Evolutionary conservation across 768 basidiomycete genomes (phyloP), one percentile per base, ranked within the genome.

Genomic region (Agaricus sinodeliciosus): DNA sequence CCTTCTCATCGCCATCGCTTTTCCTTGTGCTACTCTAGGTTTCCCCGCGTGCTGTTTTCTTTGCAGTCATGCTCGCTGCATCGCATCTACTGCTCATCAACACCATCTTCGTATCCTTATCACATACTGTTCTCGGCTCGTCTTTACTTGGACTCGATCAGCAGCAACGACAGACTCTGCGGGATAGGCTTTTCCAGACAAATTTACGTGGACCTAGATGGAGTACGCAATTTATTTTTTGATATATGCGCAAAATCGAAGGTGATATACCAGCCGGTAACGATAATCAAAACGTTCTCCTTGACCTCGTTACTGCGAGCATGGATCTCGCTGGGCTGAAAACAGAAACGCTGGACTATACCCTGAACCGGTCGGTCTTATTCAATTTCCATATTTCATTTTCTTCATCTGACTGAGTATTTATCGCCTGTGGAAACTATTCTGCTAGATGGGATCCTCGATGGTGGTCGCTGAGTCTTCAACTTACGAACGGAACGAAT

Each of bases 391-490:
- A 31, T 31, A 31, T 7, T 31, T 28, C 28, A 9, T 5, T 28
- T 28, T 31, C 8, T 7, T 31, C 31, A 11, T 31, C 26, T 9
- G 9, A 42, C 19, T 3, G 43, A 27, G 37, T 47, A 9, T 9
- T 16, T 42, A 22, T 28, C 13, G 9, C 9, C 1, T 54, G n/a
- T 43, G 5, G n/a, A n/a, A n/a, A 11, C 8, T 13, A n/a, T 47
- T 35, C 19, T 43, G 9, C 16, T 36, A 67, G 66, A 57, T 67
- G 66, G 66, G 66, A 67, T 43, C 61, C 66, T 28, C 62, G 65
- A 28, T 67, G 66, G 66, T 67, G 66, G 66, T 66, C 64, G 12
- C 59, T 67, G 28, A 58, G 54, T 40, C 61, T 67, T n/a, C 58
- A 60, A 25, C 61, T 67, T 22, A 65, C 46, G 25, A 59, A 67